A percentile compares a stretch with the other conserved stretches of the same genome.
phyloP scores from a whole-genome alignment of 352 stramenopile genomes.

The Phytophthora podocarpi region DNA sequence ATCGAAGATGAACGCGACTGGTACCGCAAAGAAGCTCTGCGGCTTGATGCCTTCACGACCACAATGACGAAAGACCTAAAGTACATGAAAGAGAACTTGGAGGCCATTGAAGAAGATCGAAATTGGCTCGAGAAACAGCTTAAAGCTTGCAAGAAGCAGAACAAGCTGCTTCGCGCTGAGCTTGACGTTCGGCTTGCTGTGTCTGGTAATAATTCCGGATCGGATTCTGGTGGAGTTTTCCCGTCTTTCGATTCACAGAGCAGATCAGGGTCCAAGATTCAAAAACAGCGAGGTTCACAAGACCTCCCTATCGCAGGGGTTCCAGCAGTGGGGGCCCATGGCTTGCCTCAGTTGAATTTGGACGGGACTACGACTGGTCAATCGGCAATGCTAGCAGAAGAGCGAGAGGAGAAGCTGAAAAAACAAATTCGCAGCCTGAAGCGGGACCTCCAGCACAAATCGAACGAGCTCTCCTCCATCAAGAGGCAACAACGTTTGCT shows the following conservation, averaged over 20 bases:
- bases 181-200: slow-evolving; percentile 65
- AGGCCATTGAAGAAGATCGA: slow-evolving; percentile 90
- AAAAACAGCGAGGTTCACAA: slow-evolving; percentile 25
- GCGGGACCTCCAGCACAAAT: slow-evolving; percentile 70
- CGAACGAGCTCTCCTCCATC: slow-evolving; percentile 45
- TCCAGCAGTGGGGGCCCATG: slow-evolving; percentile 11
- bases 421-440: slow-evolving; percentile 73
- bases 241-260: slow-evolving; percentile 45
- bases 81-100: slow-evolving; percentile 92
- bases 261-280: slow-evolving; percentile 16
- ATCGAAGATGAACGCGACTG: slow-evolving; percentile 95
- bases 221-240: slow-evolving; percentile 29
- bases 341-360: slow-evolving; percentile 43
- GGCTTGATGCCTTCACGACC: slow-evolving; percentile 90
- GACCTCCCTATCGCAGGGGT: neutral
- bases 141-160: slow-evolving; percentile 94
- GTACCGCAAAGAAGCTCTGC: slow-evolving; percentile 92
- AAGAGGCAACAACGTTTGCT: slow-evolving; percentile 51
- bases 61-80: slow-evolving; percentile 94
- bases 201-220: slow-evolving; percentile 32
- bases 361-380: slow-evolving; percentile 25
- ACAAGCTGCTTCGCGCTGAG: slow-evolving; percentile 90
- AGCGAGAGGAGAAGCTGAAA: slow-evolving; percentile 73
- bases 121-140: slow-evolving; percentile 93
- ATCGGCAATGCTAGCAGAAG: slow-evolving; percentile 36